Evolutionary conservation across 352 stramenopile genomes (phyloP).

Genomic region (Phytophthora palmivora): DNA sequence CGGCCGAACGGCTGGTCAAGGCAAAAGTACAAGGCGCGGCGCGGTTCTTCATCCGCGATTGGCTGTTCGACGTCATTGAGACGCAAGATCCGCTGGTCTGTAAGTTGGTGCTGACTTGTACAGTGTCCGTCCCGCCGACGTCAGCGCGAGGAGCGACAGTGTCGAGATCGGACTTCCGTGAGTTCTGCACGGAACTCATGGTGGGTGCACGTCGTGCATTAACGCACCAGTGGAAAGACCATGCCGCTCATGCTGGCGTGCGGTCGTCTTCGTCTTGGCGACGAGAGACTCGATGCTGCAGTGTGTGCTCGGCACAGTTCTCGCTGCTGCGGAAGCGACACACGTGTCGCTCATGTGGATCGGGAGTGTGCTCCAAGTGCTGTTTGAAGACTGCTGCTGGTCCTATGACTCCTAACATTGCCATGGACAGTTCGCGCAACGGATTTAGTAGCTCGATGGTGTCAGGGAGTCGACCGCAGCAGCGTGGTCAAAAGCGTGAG

Average conservation of each 20-base stretch:
- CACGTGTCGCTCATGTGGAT: conserved; percentile 57
- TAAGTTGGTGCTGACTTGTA: conserved; percentile 75
- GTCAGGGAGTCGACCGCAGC: conserved; percentile 13
- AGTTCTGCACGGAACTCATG: conserved; percentile 69
- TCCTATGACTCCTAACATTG: conserved; percentile 3
- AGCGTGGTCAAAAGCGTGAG: conserved; percentile 36
- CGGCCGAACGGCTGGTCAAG: conserved; percentile 43
- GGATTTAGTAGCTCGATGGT: conserved; percentile 17
- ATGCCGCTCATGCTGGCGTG: conserved; percentile 33
- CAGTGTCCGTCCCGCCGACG: conserved; percentile 50
- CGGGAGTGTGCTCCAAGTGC: conserved; percentile 67
- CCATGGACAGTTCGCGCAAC: conserved; percentile 5
- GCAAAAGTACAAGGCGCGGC: conserved; percentile 37
- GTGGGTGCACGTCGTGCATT: conserved; percentile 59
- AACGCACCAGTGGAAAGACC: conserved; percentile 62
- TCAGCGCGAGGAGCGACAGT: not conserved
- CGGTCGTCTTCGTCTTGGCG: conserved; percentile 36
- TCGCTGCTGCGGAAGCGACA: conserved; percentile 70
- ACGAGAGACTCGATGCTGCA: conserved; percentile 49
- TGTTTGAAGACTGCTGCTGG: conserved; percentile 35
- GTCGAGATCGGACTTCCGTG: conserved; percentile 59
- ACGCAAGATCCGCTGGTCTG: conserved; percentile 63
- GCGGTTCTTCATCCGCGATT: conserved; percentile 71
- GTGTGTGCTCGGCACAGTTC: conserved; percentile 66
- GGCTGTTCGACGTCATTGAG: conserved; percentile 73